These are phyloP conservation scores for Xenoacremonium recifei DNA, from an alignment of 2,329 filamentous ascomycete genomes.

Conservation along the genomic window DNA sequence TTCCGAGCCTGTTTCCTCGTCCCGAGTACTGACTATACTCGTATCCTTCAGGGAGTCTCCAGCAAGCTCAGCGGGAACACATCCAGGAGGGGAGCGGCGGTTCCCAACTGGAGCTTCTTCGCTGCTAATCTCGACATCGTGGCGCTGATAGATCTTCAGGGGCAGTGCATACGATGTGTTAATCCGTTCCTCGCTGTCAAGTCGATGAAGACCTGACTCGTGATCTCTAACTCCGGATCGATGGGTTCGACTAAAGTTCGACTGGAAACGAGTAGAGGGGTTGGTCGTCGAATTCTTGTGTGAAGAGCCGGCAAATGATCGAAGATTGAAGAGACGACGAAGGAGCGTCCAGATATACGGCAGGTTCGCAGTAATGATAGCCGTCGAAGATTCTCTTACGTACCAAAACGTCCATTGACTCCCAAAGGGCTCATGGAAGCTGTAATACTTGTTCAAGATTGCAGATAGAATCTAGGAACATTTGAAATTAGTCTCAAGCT, in stretches of 20 bases:
- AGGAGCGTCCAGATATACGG: constrained; percentile 41
- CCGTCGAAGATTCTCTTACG: constrained; percentile 42
- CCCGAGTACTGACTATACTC: constrained; percentile 16
- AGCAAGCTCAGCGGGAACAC: constrained; percentile 16
- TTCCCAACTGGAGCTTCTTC: constrained; percentile 21
- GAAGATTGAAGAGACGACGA: constrained; percentile 34
- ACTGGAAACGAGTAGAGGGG: constrained; percentile 23
- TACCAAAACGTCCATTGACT: constrained; percentile 42
- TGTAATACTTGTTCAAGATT: constrained; percentile 45
- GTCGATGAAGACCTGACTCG: constrained; percentile 19
- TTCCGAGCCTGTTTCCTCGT: constrained; percentile 25
- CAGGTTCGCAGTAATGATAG: constrained; percentile 41
- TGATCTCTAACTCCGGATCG: constrained; percentile 25
- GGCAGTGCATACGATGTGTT: constrained; percentile 30
- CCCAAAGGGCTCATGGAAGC: constrained; percentile 37
- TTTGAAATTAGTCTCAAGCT: background rate
- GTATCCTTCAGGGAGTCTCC: constrained; percentile 13
- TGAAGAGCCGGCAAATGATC: constrained; percentile 32
- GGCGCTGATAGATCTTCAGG: constrained; percentile 36
- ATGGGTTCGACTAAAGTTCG: constrained; percentile 24
- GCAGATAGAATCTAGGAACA: constrained; percentile 45
- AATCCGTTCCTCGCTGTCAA: constrained; percentile 38
- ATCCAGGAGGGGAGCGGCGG: constrained; percentile 18
- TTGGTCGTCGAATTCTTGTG: constrained; percentile 23
- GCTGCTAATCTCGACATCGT: constrained; percentile 30